These are phyloP conservation scores for Talaromyces sp. DNA, from an alignment of 2,329 filamentous ascomycete species.

Conservation along the genomic window DNA sequence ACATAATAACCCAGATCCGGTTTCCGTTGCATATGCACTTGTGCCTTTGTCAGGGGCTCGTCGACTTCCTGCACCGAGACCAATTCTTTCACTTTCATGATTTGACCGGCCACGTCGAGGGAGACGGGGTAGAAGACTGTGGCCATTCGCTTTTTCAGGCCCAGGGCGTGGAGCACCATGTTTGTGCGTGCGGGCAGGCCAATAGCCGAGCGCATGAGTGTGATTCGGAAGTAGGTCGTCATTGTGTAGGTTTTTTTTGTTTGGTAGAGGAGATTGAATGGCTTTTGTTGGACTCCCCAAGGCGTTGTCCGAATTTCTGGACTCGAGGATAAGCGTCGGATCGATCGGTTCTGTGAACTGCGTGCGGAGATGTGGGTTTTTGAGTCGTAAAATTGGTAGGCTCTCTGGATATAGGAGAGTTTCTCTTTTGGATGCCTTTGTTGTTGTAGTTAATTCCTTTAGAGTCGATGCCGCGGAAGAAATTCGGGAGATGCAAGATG, in stretches of 20 bases:
- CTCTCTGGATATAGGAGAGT: background rate
- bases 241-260: slow-evolving; percentile 40
- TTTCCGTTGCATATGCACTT: slow-evolving; percentile 67
- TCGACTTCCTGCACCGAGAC: slow-evolving; percentile 41
- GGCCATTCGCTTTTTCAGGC: slow-evolving; percentile 75
- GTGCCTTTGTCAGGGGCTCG: slow-evolving; percentile 46
- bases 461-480: background rate
- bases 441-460: background rate
- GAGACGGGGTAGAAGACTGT: slow-evolving; percentile 87
- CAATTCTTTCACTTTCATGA: slow-evolving; percentile 91
- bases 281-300: no score
- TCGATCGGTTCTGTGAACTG: background rate
- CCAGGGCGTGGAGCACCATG: slow-evolving; percentile 78
- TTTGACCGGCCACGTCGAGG: slow-evolving; percentile 78
- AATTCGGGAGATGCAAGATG: background rate
- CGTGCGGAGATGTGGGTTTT: background rate
- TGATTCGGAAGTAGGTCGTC: slow-evolving; percentile 85
- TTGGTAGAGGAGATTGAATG: no score
- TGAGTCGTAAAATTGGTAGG: background rate
- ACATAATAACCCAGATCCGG: slow-evolving; percentile 78
- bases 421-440: background rate
- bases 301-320: background rate
- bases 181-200: slow-evolving; percentile 75
- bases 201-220: slow-evolving; percentile 82
- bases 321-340: background rate